These are phyloP conservation scores for Aspergillus incahuasiensis DNA, from an alignment of 495 filamentous ascomycete species.

Conservation along the genomic window DNA sequence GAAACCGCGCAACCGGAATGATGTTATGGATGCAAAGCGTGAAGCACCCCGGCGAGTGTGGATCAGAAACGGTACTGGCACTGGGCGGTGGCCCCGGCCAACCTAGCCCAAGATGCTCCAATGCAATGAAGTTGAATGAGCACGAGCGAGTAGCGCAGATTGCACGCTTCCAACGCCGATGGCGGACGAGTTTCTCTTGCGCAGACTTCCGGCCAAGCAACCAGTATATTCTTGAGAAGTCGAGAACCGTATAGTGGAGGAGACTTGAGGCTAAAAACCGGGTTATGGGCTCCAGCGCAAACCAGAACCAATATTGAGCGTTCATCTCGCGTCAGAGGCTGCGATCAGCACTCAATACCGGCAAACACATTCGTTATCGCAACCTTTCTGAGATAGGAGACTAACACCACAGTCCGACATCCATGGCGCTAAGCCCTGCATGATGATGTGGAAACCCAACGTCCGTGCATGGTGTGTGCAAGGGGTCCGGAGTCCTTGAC, in stretches of 20 bases:
- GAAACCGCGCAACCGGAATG: not conserved
- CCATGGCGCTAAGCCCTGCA: slow-evolving; percentile 9
- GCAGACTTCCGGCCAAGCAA: no score
- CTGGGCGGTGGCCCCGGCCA: not conserved
- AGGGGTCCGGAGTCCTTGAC: not conserved
- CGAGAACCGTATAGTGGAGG: no score
- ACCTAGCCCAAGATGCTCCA: slow-evolving; percentile 5
- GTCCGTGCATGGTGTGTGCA: slow-evolving; percentile 7
- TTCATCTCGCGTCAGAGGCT: not conserved
- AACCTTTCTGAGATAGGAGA: not conserved
- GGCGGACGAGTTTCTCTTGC: not conserved
- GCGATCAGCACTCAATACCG: not conserved
- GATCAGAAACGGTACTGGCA: not conserved
- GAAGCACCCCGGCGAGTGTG: not conserved
- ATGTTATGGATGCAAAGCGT: not conserved
- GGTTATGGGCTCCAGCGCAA: not conserved
- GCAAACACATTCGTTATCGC: not conserved
- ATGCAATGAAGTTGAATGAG: slow-evolving; percentile 1
- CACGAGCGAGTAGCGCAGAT: not conserved
- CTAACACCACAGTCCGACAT: not conserved
- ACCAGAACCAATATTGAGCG: not conserved
- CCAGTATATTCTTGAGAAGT: no score
- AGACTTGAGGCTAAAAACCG: not conserved
- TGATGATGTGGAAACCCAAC: slow-evolving; percentile 12
- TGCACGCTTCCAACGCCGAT: not conserved